Evolutionary conservation across 305 asterid genomes (phyloP), one percentile per base, ranked within the genome.

Genomic region (Fraxinus sp.): DNA sequence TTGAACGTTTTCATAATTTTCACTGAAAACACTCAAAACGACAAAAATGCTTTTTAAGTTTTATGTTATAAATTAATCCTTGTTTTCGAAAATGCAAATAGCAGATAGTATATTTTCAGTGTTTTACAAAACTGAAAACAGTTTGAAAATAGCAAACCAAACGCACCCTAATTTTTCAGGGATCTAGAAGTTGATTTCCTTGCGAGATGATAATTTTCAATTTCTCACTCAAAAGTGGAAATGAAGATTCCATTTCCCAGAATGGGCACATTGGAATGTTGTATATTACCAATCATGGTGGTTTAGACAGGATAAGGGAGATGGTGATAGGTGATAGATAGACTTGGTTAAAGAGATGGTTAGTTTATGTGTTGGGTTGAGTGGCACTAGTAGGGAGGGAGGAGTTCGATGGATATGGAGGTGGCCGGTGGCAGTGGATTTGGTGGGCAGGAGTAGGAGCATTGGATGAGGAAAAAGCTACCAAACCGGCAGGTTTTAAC

Each of bases 401-500:
- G 49, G 22, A 71, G 41, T 66, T 71, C 35, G 22, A 41, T 26
- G 24, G 73, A 46, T 62, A 32, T 82, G 77, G 83, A 62, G 55
- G 59, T 78, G 72, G 74, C 35, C 33, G 74, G 59, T 78, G 72
- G 74, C 35, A 59, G 74, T 78, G 79, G 75, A 43, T 68, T 28
- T 74, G 77, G 79, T 70, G 76, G 24, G 41, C 57, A 52, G 75
- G 36, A 46, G 70, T 78, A 30, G 80, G 83, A 46, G 28, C 74
- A 32, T 59, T 78, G 78, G 66, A 35, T 71, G 68, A 24, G 49
- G 76, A 37, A 26, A 10, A 46, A 46, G 70, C 24, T 77, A 24
- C 41, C 59, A 26, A 46, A n/a, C 24, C 82, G 43, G 83, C 37
- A 16, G 55, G 75, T 73, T 59, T 85, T 79, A 80, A 55, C 75